Percentiles rank a stretch among this genome's conserved stretches.
These are phyloP conservation scores for Yarrowia divulgata DNA, from an alignment of 805 yeast species.

Conservation along the genomic window DNA sequence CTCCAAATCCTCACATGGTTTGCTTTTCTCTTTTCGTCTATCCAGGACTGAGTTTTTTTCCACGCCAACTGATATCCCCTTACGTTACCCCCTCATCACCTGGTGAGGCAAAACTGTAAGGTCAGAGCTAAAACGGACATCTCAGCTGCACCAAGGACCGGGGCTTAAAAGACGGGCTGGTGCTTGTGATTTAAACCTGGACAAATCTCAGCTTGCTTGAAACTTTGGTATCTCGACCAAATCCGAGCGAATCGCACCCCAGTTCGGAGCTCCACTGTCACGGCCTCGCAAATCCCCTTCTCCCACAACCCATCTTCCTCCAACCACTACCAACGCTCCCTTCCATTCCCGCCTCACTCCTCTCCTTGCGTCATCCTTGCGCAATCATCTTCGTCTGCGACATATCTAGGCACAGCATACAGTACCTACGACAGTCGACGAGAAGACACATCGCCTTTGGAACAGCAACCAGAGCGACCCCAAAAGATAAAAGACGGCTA, in stretches of 20 bases:
- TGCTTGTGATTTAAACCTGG: conserved; percentile 38
- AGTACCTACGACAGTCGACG: conserved; percentile 2
- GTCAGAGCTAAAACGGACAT: conserved; percentile 32
- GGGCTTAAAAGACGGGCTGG: conserved; percentile 37
- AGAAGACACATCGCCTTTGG: not conserved
- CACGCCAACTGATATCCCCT: conserved; percentile 31
- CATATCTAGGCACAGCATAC: conserved; percentile 11
- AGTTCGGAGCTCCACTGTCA: no score
- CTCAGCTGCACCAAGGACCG: conserved; percentile 36
- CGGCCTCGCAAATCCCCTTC: no score
- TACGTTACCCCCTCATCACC: conserved; percentile 38
- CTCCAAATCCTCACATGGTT: not conserved
- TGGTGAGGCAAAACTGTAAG: conserved; percentile 36
- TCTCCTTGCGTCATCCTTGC: conserved; percentile 24
- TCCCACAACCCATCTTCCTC: no score
- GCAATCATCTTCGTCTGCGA: conserved; percentile 31
- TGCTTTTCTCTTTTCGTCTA: conserved; percentile 4
- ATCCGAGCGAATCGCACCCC: not conserved
- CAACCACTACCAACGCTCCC: not conserved
- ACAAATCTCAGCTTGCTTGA: conserved; percentile 25
- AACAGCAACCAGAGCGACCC: not conserved
- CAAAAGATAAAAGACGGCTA: not conserved
- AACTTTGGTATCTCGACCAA: not conserved
- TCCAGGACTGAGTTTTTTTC: not conserved
- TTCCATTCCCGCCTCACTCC: not conserved